Percentiles rank a stretch among this genome's conserved stretches.
phyloP scores from a whole-genome alignment of 768 basidiomycete genomes.

The Pisolithus microcarpus region DNA sequence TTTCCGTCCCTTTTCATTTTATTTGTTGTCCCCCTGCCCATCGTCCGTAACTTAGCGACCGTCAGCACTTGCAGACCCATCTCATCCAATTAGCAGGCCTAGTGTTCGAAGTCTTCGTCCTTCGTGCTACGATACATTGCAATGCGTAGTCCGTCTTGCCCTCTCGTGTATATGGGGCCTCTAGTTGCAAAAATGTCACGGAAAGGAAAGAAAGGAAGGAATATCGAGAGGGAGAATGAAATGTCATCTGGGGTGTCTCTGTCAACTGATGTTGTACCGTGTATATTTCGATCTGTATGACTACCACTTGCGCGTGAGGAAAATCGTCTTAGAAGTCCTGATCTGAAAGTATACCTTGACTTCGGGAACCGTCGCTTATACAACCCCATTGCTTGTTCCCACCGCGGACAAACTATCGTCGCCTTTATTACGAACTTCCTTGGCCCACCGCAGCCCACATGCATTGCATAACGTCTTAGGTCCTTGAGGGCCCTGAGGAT shows the following conservation, averaged over 20 bases:
- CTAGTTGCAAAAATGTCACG: slow-evolving; percentile 8
- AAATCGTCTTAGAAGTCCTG: slow-evolving; percentile 1
- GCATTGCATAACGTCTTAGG: slow-evolving; percentile 99
- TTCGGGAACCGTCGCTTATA: slow-evolving; percentile 8
- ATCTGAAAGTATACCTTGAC: not conserved
- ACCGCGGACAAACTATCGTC: slow-evolving; percentile 26
- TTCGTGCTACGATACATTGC: slow-evolving; percentile 7
- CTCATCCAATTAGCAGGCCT: slow-evolving; percentile 1
- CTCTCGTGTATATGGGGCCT: slow-evolving; percentile 7
- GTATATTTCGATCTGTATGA: not conserved
- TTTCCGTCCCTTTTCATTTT: too few relatives aligned
- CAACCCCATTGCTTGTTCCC: slow-evolving; percentile 14
- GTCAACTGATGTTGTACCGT: not conserved
- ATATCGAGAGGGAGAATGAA: slow-evolving; percentile 2
- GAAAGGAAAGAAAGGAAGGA: slow-evolving; percentile 7
- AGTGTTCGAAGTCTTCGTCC: slow-evolving; percentile 1
- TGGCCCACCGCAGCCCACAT: slow-evolving; percentile 92
- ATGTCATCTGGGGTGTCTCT: slow-evolving; percentile 3
- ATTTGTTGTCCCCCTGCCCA: too few relatives aligned
- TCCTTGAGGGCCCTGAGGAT: slow-evolving; percentile 73
- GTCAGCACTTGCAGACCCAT: not conserved
- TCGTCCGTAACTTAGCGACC: not conserved
- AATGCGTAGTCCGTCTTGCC: slow-evolving; percentile 3
- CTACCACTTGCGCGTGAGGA: slow-evolving; percentile 3
- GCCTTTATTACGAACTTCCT: slow-evolving; percentile 46